Evolutionary conservation across 2,329 filamentous ascomycete species (phyloP), one percentile per base, ranked within the genome.

Genomic region (Colletotrichum noveboracense): DNA sequence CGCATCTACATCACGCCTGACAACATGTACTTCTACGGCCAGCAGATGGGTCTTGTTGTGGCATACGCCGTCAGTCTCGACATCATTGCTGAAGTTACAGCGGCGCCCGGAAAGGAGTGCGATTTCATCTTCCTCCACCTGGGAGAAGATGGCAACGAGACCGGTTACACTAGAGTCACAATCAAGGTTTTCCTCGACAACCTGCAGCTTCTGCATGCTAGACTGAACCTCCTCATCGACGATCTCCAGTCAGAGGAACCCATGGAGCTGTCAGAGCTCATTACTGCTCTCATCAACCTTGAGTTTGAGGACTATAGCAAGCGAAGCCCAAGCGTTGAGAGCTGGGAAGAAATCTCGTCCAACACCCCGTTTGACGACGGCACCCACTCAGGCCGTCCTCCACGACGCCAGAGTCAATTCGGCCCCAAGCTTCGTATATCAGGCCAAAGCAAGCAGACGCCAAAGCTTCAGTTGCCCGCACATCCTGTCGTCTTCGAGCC

Each of bases 111-210:
- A 24, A 93, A 93, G 82, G 96, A 98, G 80, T 98, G 95, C 81
- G 97, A 99, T 85, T 98, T 96, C 83, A 90, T 98, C 34, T 98
- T 96, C 82, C 85, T 99, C 52, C 96, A 98, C 81, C 89, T 92
- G 6, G 87, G 87, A 69, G 93, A 94, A 80, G 89, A 93, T 65
- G 87, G 87, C 58, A 90, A 90, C 70, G 91, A 91, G 74, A 91
- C 89, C 58, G 92, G 91, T 14, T 93, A 93, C 64, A 93, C 93
- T 5, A 90, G 95, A 68, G 91, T 98, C 75, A 96, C 95, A 0
- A 92, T 99, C 81, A 98, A 98, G 86, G 94, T 95, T 0, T 99
- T 98, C 87, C 88, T 99, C 28, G 96, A 98, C 79, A 94, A 97
- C 28, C 88, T 98, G 58, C 91, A 92, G 77, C 89, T 98, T 7